Base-by-base conservation (phyloP, 768 basidiomycete species). In the Mycena polygramma region DNA sequence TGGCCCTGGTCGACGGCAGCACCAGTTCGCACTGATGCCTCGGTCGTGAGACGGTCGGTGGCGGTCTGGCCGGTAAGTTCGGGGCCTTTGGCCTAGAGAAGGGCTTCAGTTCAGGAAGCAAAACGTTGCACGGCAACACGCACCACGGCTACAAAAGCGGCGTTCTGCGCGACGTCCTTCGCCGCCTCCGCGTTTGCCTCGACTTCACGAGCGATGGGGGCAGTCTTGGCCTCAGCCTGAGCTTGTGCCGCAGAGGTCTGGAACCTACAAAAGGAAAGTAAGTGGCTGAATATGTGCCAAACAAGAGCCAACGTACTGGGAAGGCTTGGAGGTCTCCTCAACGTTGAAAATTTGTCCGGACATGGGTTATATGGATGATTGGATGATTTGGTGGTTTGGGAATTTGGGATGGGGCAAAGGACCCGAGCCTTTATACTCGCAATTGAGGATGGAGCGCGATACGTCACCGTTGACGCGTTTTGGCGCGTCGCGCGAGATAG, bases 161-260 rank as follows among this genome's bases (percentile, higher is more conserved):
- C 89, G 55, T 90, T 80, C 39, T 81, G 74, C 0, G 89, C 91
- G 6, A 79, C 89, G 11, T 81, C 79, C 46, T 86, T 81, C 2
- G 81, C 81, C 10, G 82, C 78, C 37, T 83, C 80, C 0, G 86
- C 88, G 67, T 88, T 88, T 60, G 76, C 76, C 66, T 85, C 66
- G 10, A 90, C 82, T 73, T 89, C 77, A 15, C 77, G 79, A 2
- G 87, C 85, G 14, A 83, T 78, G 35, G 70, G 49, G 22, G 78
- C 30, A 54, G 79, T 87, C 9, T 85, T 82, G 3, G 89, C 88
- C 48, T 89, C 79, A 3, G 83, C 80, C 53, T 85, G 85, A 11
- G 88, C 86, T 55, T 83, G 78, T 1, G 86, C 88, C 13, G 89
- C 90, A n/a, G 87, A 86, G 4, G 90, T 90, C 73, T 86, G 84